phyloP scores from a whole-genome alignment of 805 yeast species.

The Candida stauntonica region DNA sequence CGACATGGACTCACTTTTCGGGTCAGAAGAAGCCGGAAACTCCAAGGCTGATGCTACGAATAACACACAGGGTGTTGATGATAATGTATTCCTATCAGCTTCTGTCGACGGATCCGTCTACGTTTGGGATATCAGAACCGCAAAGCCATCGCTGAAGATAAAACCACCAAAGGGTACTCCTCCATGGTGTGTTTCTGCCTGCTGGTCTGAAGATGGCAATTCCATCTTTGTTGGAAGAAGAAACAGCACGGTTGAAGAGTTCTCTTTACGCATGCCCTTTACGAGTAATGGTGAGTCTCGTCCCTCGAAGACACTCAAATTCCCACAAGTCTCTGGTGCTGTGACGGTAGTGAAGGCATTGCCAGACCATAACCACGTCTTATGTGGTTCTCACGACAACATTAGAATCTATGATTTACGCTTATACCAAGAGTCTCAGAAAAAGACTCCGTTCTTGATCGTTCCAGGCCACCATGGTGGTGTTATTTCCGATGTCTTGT shows the following conservation, averaged over 20 bases:
- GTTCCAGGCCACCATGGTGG: constrained; percentile 98
- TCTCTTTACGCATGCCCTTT: constrained; percentile 56
- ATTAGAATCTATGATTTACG: constrained; percentile 78
- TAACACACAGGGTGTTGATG: constrained; percentile 23
- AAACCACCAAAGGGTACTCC: constrained; percentile 64
- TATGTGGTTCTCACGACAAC: constrained; percentile 90
- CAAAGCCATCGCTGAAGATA: constrained; percentile 41
- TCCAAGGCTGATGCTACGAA: neutral
- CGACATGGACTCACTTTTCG: constrained; percentile 54
- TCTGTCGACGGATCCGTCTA: constrained; percentile 77
- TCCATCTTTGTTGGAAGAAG: constrained; percentile 80
- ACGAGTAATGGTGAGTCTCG: constrained; percentile 35
- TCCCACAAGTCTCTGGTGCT: constrained; percentile 88
- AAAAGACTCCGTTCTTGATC: constrained; percentile 67
- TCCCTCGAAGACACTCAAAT: constrained; percentile 55
- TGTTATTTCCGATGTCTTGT: constrained; percentile 64
- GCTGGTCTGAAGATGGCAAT: constrained; percentile 86
- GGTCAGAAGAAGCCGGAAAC: constrained; percentile 43
- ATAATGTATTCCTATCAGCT: constrained; percentile 66
- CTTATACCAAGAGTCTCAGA: constrained; percentile 35
- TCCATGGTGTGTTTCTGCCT: constrained; percentile 90
- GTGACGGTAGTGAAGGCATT: constrained; percentile 75
- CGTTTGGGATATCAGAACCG: constrained; percentile 74
- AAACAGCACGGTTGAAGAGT: constrained; percentile 80
- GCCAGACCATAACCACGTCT: constrained; percentile 73